Evolutionary conservation across 2,329 filamentous ascomycete genomes (phyloP), one percentile per base, ranked within the genome.

Genomic region (Arthrobotrys sinensis): DNA sequence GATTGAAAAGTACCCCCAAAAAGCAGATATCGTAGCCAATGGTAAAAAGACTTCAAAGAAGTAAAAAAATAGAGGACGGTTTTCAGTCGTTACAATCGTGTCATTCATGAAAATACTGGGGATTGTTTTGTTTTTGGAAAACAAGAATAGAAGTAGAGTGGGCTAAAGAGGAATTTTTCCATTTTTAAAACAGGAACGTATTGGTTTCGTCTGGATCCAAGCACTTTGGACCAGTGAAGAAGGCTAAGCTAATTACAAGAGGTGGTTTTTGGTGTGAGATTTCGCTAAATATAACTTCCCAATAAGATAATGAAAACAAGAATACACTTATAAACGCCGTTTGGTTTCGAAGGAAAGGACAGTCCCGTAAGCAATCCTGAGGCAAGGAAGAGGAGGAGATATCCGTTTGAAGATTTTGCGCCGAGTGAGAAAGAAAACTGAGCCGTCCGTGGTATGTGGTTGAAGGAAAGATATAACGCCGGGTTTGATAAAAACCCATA

Each of bases 231-330:
- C 75, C 75, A 78, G 75, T 78, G 28, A 65, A 77, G 43, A 66
- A 57, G 21, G 55, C 36, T 60, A 60, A 66, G 32, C 67, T 78
- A 78, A 78, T 78, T 78, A 78, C 75, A 78, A 78, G 75, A 78
- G 65, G 40, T 24, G 57, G 11, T 48, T 77, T 76, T 70, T 50
- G 65, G 11, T 60, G 36, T 10, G 72, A 46, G 24, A 48, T 68
- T 78, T 68, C 75, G 75, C 75, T 78, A 78, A 71, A 78, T 78
- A 71, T 67, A 78, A 78, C 75, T 72, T 55, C 48, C 64, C 48
- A 76, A 65, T 52, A 78, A 66, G 24, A 71, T 34, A 62, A 75
- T 19, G 62, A 53, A 65, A 57, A 55, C 19, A 66, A 57, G 32
- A 64, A 69, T 70, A 73, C 62, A 73, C 34, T 53, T 53, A 62